Percentiles rank a stretch among this genome's conserved stretches.
phyloP scores from a whole-genome alignment of 2,329 filamentous ascomycete species.

The Fusarium domesticum region DNA sequence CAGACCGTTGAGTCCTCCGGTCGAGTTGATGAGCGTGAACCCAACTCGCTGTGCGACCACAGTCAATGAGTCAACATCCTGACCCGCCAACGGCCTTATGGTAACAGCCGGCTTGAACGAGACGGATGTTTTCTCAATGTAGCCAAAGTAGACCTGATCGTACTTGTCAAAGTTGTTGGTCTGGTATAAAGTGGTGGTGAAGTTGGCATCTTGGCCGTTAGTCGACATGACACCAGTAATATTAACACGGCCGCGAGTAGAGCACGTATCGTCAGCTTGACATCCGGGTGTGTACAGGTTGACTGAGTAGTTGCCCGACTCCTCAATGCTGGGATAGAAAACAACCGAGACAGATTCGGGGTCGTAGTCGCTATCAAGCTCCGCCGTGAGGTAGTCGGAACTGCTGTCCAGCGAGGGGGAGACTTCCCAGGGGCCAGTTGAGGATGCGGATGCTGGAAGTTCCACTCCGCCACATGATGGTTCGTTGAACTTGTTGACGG shows the following conservation, averaged over 20 bases:
- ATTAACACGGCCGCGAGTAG: slow-evolving; percentile 73
- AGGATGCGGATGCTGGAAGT: slow-evolving; percentile 60
- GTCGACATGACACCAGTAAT: slow-evolving; percentile 70
- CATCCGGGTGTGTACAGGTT: slow-evolving; percentile 93
- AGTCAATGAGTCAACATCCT: slow-evolving; percentile 60
- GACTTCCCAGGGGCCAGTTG: slow-evolving; percentile 71
- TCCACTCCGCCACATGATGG: slow-evolving; percentile 69
- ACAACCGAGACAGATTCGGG: slow-evolving; percentile 65
- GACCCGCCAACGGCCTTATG: slow-evolving; percentile 64
- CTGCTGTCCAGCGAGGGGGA: slow-evolving; percentile 66
- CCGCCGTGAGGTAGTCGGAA: slow-evolving; percentile 73
- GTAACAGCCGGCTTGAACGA: slow-evolving; percentile 80
- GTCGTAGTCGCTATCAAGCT: slow-evolving; percentile 55
- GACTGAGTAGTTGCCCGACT: slow-evolving; percentile 89
- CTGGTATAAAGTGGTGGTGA: slow-evolving; percentile 69
- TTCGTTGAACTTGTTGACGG: slow-evolving; percentile 84
- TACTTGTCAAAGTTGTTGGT: slow-evolving; percentile 98
- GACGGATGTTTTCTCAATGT: slow-evolving; percentile 69
- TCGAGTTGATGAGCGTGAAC: slow-evolving; percentile 71
- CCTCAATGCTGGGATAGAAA: slow-evolving; percentile 78
- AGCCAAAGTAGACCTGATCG: slow-evolving; percentile 84
- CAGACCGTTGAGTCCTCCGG: slow-evolving; percentile 80
- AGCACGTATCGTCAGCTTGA: slow-evolving; percentile 72
- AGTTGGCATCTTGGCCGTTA: slow-evolving; percentile 42
- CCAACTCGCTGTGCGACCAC: slow-evolving; percentile 88